Percentiles rank a stretch among this genome's conserved stretches.
Conservation (phyloP, 306 rosid species). For the Inga oerstediana region DNA sequence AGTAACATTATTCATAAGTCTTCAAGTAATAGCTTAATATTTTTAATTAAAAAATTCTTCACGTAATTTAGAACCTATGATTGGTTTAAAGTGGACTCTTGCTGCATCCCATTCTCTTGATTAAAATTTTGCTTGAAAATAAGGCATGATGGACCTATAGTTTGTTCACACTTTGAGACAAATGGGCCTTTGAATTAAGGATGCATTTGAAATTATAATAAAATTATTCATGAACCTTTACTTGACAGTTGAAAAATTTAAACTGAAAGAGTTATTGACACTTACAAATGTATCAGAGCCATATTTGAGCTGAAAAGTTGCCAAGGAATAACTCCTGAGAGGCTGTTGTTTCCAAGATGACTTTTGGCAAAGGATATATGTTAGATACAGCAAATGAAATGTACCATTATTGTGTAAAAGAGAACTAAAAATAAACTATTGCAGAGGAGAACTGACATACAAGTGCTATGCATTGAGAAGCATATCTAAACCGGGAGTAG, state of each 20-base stretch:
- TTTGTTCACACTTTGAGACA: not conserved
- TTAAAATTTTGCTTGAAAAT: too few species aligned
- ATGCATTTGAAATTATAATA: not conserved
- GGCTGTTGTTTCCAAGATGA: conserved; percentile 58
- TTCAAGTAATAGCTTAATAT: too few species aligned
- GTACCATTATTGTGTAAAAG: not conserved
- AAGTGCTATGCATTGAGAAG: conserved; percentile 37
- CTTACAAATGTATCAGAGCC: conserved; percentile 64
- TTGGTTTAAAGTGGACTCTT: too few species aligned
- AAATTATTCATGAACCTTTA: not conserved
- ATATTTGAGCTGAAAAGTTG: conserved; percentile 48
- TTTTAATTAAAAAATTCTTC: too few species aligned
- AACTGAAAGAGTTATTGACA: not conserved
- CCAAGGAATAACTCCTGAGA: conserved; percentile 48
- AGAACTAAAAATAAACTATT: not conserved
- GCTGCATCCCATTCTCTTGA: too few species aligned
- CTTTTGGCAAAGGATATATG: conserved; percentile 35
- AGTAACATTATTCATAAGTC: too few species aligned
- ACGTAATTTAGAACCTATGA: too few species aligned
- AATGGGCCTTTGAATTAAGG: not conserved
- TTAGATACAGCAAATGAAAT: not conserved
- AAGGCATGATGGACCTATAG: too few species aligned
- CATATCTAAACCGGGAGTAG: conserved; percentile 38
- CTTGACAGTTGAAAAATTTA: not conserved
- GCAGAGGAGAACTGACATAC: conserved; percentile 35